These are phyloP conservation scores for Tephrocybe sp. DNA, from an alignment of 768 basidiomycete genomes.

Conservation along the genomic window DNA sequence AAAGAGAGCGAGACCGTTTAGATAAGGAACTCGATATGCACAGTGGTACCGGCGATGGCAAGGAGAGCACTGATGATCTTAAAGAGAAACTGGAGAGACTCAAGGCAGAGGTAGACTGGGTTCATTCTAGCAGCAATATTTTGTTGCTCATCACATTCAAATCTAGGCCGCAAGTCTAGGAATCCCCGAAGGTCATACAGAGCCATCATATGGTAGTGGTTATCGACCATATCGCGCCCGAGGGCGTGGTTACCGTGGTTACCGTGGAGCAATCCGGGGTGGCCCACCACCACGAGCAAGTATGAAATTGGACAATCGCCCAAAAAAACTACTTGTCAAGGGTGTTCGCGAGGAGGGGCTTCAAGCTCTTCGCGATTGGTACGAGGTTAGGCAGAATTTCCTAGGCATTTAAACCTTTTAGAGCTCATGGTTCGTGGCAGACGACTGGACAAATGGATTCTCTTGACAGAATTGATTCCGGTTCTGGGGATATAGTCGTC, in stretches of 20 bases:
- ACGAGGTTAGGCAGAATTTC: conserved; percentile 58
- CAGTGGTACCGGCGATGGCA: conserved; percentile 41
- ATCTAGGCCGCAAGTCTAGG: conserved; percentile 74
- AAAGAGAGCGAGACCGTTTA: conserved; percentile 62
- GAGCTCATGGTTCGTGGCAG: conserved; percentile 33
- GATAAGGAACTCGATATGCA: conserved; percentile 85
- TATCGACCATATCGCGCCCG: conserved; percentile 76
- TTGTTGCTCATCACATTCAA: not conserved
- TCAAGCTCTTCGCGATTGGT: conserved; percentile 78
- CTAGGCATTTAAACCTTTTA: not conserved
- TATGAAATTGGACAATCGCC: conserved; percentile 90
- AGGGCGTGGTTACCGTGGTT: conserved; percentile 59
- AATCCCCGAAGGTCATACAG: conserved; percentile 50
- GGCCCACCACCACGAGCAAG: conserved; percentile 60
- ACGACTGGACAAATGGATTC: conserved; percentile 71
- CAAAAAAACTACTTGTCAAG: conserved; percentile 76
- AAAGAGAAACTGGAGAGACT: conserved; percentile 75
- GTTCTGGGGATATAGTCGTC: conserved; percentile 62
- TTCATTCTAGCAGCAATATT: not conserved
- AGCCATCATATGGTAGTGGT: conserved; percentile 34
- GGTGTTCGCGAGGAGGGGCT: conserved; percentile 53
- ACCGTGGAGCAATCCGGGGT: conserved; percentile 65
- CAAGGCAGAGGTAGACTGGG: conserved; percentile 69
- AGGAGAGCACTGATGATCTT: conserved; percentile 63
- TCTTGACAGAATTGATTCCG: conserved; percentile 52